Evolutionary conservation across 768 basidiomycete genomes (phyloP).

Genomic region (Psilocybe cyanescens): DNA sequence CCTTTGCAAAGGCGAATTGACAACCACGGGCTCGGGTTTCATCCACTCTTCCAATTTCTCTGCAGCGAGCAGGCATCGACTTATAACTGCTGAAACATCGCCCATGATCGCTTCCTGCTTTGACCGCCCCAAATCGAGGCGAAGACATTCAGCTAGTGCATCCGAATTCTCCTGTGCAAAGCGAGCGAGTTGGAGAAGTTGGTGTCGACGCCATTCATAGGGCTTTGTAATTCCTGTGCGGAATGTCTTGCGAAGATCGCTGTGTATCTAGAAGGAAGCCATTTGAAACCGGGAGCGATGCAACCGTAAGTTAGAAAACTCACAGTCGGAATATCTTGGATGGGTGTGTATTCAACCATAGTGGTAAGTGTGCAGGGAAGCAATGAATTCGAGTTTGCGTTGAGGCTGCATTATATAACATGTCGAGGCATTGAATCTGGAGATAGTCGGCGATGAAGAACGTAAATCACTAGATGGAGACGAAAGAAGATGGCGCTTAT

Average conservation of each 20-base stretch:
- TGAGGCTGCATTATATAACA: too few relatives aligned
- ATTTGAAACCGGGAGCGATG: too few relatives aligned
- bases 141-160: conserved; percentile 50
- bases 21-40: conserved; percentile 40
- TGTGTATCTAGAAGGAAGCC: conserved; percentile 30
- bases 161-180: conserved; percentile 64
- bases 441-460: too few relatives aligned
- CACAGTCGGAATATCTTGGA: too few relatives aligned
- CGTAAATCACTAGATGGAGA: too few relatives aligned
- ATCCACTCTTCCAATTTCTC: conserved; percentile 64
- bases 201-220: conserved; percentile 63
- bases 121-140: conserved; percentile 54
- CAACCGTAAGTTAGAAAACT: too few relatives aligned
- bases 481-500: too few relatives aligned
- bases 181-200: conserved; percentile 65
- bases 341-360: too few relatives aligned
- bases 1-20: conserved; percentile 45
- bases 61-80: conserved; percentile 45
- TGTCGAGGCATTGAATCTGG: too few relatives aligned
- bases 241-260: conserved; percentile 49
- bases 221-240: conserved; percentile 48
- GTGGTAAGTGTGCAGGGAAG: too few relatives aligned
- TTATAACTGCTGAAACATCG: conserved; percentile 51
- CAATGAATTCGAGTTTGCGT: too few relatives aligned
- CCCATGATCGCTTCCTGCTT: conserved; percentile 38